A percentile compares a stretch with the other conserved stretches of the same genome.
phyloP scores from a whole-genome alignment of 345 rosid species.

The Excoecaria agallocha region DNA sequence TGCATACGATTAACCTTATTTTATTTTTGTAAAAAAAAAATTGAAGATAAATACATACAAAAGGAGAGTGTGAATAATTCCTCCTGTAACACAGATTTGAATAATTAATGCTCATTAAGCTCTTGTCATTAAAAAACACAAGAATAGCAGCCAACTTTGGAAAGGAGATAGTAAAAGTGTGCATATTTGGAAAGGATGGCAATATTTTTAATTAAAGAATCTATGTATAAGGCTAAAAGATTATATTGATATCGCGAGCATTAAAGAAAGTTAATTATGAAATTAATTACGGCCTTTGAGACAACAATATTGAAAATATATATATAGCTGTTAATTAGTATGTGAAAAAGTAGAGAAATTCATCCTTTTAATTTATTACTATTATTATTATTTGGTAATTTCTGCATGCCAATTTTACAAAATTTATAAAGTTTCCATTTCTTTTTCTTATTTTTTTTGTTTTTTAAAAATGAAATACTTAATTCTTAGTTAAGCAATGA shows the following conservation, averaged over 20 bases:
- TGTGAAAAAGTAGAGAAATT: background rate
- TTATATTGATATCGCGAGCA: conserved; percentile 5
- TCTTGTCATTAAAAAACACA: conserved; percentile 9
- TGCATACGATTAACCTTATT: background rate
- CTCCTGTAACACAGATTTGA: conserved; percentile 1
- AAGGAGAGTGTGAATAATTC: background rate
- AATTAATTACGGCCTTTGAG: background rate
- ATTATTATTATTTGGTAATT: background rate
- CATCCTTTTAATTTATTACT: background rate
- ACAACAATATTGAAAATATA: background rate
- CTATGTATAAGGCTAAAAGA: background rate
- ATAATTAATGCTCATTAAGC: conserved; percentile 13
- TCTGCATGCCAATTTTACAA: background rate
- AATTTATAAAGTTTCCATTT: conserved; percentile 3
- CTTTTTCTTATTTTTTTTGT: background rate
- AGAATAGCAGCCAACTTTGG: conserved; percentile 4
- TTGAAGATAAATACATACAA: background rate
- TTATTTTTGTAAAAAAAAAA: background rate
- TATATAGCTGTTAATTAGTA: background rate
- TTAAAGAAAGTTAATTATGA: conserved; percentile 3
- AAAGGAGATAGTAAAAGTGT: conserved; percentile 7
- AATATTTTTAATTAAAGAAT: conserved; percentile 8
- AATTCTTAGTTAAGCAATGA: background rate
- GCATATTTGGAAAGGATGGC: background rate
- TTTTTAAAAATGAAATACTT: background rate